These are phyloP conservation scores for Mycosphaerelloides madeirae DNA, from an alignment of 2,329 filamentous ascomycete species.

Conservation along the genomic window DNA sequence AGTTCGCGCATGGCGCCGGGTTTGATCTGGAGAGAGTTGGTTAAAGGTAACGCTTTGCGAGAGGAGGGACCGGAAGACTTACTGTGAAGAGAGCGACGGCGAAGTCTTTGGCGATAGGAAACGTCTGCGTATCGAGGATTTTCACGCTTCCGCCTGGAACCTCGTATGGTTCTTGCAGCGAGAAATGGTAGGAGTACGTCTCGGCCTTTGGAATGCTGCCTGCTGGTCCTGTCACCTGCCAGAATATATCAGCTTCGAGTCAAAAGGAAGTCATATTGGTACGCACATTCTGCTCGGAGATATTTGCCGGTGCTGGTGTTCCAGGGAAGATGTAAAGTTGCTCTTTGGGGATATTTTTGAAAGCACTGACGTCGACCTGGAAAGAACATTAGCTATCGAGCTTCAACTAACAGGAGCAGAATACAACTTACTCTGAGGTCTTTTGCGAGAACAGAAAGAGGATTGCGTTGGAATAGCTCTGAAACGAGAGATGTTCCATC, in stretches of 20 bases:
- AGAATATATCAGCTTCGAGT: too few relatives aligned
- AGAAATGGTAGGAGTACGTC: constrained; percentile 41
- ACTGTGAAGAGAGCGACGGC: constrained; percentile 52
- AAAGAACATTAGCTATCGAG: not conserved
- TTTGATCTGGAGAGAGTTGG: constrained; percentile 35
- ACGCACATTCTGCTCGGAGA: constrained; percentile 15
- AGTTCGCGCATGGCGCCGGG: constrained; percentile 60
- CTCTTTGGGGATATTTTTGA: constrained; percentile 34
- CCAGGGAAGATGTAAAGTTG: constrained; percentile 40
- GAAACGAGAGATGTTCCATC: constrained; percentile 55
- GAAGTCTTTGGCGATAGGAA: constrained; percentile 53
- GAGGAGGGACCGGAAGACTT: not conserved
- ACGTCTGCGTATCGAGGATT: constrained; percentile 53
- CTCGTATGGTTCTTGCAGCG: constrained; percentile 44
- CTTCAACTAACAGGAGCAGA: too few relatives aligned
- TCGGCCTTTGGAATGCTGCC: constrained; percentile 18
- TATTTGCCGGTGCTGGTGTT: constrained; percentile 27
- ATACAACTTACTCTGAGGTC: constrained; percentile 29
- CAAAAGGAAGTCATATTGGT: not conserved
- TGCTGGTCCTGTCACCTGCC: constrained; percentile 4
- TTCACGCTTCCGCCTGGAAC: constrained; percentile 56
- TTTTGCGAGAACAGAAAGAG: constrained; percentile 38
- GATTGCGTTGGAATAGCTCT: constrained; percentile 21
- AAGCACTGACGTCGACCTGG: constrained; percentile 30
- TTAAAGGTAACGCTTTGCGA: too few relatives aligned